These are phyloP conservation scores for Jimgerdemannia flammicorona DNA, from an alignment of 192 early-diverging fungal species.

Conservation along the genomic window DNA sequence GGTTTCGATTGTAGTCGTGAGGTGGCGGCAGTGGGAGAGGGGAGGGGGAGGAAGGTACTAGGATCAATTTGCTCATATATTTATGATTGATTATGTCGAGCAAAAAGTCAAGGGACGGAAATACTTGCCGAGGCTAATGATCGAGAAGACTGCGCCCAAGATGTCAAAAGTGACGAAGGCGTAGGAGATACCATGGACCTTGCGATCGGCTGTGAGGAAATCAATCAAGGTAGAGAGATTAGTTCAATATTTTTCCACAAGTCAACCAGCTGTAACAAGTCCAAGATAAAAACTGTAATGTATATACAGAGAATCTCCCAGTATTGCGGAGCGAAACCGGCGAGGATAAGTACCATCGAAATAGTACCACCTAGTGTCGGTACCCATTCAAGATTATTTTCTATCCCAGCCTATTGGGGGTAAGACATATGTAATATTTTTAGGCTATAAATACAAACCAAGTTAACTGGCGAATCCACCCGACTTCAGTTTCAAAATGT, in stretches of 20 bases:
- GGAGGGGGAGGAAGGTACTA: no score
- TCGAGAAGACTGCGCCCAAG: slow-evolving; percentile 38
- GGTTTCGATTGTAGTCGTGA: no score
- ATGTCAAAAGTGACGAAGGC: slow-evolving; percentile 38
- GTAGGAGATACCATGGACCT: slow-evolving; percentile 36
- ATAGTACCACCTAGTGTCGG: slow-evolving; percentile 36
- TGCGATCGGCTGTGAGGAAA: slow-evolving; percentile 13
- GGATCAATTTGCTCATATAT: neutral
- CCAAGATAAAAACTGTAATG: slow-evolving; percentile 1
- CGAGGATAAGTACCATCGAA: slow-evolving; percentile 30
- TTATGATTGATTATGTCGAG: neutral
- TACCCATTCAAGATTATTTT: slow-evolving; percentile 20
- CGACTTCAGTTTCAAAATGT: no score
- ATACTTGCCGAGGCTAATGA: slow-evolving; percentile 34
- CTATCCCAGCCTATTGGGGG: no score
- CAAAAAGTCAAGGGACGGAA: neutral
- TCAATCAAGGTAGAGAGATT: neutral
- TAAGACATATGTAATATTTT: no score
- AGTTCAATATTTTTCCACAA: neutral
- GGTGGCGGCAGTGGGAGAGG: no score
- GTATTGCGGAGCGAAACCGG: slow-evolving; percentile 46
- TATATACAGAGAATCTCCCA: slow-evolving; percentile 26
- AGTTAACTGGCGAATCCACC: no score
- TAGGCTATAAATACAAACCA: no score
- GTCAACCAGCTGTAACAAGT: neutral